Percentiles rank a stretch among this genome's conserved stretches.
phyloP scores from a whole-genome alignment of 768 basidiomycete genomes.

The Leccinum sublutescens region DNA sequence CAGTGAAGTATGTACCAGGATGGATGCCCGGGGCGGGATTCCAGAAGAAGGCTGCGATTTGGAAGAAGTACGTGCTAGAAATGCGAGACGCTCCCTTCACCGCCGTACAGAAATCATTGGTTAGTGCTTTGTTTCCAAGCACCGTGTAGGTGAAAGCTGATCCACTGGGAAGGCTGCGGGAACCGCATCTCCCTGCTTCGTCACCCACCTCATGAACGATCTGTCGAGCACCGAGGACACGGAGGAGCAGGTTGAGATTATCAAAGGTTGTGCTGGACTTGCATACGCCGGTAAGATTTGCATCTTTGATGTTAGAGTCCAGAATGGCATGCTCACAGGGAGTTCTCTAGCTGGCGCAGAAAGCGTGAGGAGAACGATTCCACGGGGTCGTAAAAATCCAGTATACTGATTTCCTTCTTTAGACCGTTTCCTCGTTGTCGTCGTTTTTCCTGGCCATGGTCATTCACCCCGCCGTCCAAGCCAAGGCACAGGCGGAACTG shows the following conservation, averaged over 20 bases:
- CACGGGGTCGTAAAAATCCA: background rate
- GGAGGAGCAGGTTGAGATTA: constrained; percentile 31
- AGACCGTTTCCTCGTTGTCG: constrained; percentile 32
- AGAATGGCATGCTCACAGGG: constrained; percentile 1
- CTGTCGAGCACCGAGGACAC: constrained; percentile 9
- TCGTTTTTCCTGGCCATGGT: constrained; percentile 33
- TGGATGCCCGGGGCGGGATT: constrained; percentile 55
- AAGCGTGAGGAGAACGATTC: constrained; percentile 17
- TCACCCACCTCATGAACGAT: constrained; percentile 27
- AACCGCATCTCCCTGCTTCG: constrained; percentile 33
- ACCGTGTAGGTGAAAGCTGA: background rate
- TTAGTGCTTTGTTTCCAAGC: constrained; percentile 18
- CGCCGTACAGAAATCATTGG: constrained; percentile 38
- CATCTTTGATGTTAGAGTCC: background rate
- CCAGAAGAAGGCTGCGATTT: constrained; percentile 47
- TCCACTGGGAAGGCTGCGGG: constrained; percentile 16
- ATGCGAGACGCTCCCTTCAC: constrained; percentile 49
- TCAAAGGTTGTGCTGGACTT: constrained; percentile 44
- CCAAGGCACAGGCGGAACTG: constrained; percentile 29
- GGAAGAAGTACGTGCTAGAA: constrained; percentile 45
- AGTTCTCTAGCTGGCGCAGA: constrained; percentile 40
- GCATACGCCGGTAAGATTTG: constrained; percentile 42
- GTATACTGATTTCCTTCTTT: constrained; percentile 1
- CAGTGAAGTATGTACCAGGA: constrained; percentile 51
- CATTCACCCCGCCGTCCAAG: constrained; percentile 28